Conservation (phyloP, 257 asterid species). For the Solanum paucissectum region DNA sequence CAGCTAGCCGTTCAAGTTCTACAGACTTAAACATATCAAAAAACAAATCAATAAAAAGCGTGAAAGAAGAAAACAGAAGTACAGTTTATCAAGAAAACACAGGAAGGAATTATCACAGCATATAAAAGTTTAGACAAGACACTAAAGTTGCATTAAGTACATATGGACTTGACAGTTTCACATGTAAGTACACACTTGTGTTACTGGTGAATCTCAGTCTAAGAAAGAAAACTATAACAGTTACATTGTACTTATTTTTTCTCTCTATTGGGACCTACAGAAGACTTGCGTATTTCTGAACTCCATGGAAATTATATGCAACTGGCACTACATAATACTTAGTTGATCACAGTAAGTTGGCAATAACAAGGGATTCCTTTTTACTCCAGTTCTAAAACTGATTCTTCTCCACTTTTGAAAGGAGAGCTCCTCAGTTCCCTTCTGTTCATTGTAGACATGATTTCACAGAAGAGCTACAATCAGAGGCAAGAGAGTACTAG, state of each 20-base stretch:
- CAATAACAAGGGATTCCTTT: neutral
- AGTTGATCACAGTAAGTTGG: neutral
- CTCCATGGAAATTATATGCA: neutral
- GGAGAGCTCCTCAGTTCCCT: neutral
- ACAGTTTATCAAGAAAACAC: neutral
- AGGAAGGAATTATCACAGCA: neutral
- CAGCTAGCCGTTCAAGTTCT: constrained; percentile 81
- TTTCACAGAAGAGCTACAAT: neutral
- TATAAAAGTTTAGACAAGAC: neutral
- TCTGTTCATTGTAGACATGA: neutral
- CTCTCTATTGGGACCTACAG: neutral
- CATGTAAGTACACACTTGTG: neutral
- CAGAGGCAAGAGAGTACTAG: neutral
- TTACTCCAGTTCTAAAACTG: neutral
- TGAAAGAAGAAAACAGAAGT: neutral
- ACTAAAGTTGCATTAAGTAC: neutral
- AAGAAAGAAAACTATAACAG: neutral
- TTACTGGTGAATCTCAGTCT: neutral
- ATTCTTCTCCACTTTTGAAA: neutral
- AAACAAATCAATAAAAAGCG: constrained; percentile 1
- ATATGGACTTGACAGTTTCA: neutral
- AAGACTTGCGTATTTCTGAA: neutral
- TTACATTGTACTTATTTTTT: neutral
- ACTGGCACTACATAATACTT: neutral
- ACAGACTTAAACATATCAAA: constrained; percentile 50